Evolutionary conservation across 2,329 filamentous ascomycete species (phyloP).

Genomic region (Biscogniauxia mediterranea): DNA sequence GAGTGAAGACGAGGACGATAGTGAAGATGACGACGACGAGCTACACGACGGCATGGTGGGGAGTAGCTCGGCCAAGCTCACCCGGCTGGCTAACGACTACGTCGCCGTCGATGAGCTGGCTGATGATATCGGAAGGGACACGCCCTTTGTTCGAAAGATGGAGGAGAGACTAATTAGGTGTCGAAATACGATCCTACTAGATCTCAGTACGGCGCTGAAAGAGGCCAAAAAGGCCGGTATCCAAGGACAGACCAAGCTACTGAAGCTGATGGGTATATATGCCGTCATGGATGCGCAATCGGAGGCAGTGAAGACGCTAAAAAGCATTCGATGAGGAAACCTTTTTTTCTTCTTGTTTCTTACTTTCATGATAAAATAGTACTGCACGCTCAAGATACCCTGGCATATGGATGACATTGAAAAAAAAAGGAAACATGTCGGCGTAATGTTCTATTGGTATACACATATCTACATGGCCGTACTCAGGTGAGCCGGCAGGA

Average conservation of each 20-base stretch:
- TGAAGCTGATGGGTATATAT: conserved; percentile 55
- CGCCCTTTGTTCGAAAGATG: conserved; percentile 50
- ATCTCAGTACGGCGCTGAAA: conserved; percentile 49
- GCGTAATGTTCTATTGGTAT: conserved; percentile 8
- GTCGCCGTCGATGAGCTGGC: conserved; percentile 42
- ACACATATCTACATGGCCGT: conserved; percentile 49
- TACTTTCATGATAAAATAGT: conserved; percentile 5
- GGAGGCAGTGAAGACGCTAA: conserved; percentile 52
- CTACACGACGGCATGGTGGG: conserved; percentile 37
- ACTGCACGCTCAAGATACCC: conserved; percentile 20
- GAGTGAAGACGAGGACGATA: conserved; percentile 42
- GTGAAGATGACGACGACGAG: conserved; percentile 26
- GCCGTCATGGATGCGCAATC: conserved; percentile 49
- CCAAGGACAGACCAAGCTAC: conserved; percentile 43
- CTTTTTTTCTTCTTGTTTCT: neutral
- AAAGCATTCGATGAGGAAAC: conserved; percentile 27
- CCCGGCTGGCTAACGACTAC: conserved; percentile 46
- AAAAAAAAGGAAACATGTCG: conserved; percentile 1
- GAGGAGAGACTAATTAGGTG: conserved; percentile 53
- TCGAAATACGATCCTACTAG: conserved; percentile 55
- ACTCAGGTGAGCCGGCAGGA: conserved; percentile 52
- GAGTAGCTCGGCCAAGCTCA: conserved; percentile 47
- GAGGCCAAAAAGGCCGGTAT: conserved; percentile 42
- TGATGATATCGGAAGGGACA: conserved; percentile 44
- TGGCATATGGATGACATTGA: conserved; percentile 3